Percentiles rank a stretch among this genome's conserved stretches.
Conservation (phyloP, 306 rosid species). For the Lotus japonicus region DNA sequence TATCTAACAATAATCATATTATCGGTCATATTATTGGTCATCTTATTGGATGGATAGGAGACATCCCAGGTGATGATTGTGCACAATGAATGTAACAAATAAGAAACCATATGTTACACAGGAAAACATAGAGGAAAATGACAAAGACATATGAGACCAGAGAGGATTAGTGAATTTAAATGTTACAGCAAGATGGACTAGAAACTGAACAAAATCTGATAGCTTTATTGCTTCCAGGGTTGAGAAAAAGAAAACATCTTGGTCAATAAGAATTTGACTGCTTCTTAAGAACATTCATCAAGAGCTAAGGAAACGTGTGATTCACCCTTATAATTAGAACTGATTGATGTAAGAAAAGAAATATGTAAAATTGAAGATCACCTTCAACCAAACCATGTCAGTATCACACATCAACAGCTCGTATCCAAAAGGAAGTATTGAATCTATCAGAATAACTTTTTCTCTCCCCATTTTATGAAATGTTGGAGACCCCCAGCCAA, state of each 20-base stretch:
- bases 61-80: neutral
- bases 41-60: slow-evolving; percentile 1
- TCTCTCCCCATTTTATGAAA: slow-evolving; percentile 97
- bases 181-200: neutral
- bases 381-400: slow-evolving; percentile 97
- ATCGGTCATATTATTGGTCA: no score
- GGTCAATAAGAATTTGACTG: neutral
- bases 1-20: neutral
- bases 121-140: neutral
- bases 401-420: slow-evolving; percentile 96
- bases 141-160: neutral
- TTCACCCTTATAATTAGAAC: slow-evolving; percentile 1
- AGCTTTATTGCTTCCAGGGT: neutral
- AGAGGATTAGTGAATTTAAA: neutral
- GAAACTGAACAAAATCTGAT: neutral
- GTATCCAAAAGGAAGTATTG: slow-evolving; percentile 67
- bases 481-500: slow-evolving; percentile 92
- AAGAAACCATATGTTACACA: neutral
- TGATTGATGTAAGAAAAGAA: neutral
- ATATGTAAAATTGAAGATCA: slow-evolving; percentile 18
- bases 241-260: slow-evolving; percentile 3
- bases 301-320: neutral
- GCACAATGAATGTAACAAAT: neutral
- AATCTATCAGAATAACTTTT: slow-evolving; percentile 74
- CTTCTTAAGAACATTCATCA: neutral